Evolutionary conservation across 2,329 filamentous ascomycete genomes (phyloP).

Genomic region (Parastagonospora nodorum): DNA sequence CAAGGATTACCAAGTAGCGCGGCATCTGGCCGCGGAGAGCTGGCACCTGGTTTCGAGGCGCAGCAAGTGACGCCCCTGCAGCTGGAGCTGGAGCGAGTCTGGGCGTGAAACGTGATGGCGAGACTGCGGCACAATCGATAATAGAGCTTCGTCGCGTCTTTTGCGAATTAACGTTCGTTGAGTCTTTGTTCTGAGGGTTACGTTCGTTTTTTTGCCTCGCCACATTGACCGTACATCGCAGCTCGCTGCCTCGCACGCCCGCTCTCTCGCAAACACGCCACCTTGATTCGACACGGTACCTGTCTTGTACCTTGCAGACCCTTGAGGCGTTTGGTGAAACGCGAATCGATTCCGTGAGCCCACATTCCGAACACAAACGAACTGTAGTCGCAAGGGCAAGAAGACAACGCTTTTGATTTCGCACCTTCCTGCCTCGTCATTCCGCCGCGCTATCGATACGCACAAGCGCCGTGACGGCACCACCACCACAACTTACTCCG

Average conservation of each 20-base stretch:
- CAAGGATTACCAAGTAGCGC: not conserved
- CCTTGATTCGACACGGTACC: constrained; percentile 13
- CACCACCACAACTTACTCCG: not conserved
- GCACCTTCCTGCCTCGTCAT: not conserved
- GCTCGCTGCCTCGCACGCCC: no score
- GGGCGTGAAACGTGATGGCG: constrained; percentile 1
- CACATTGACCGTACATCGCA: no score
- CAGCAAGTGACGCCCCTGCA: constrained; percentile 6
- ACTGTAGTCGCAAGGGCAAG: not conserved
- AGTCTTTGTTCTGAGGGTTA: no score
- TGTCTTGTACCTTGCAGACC: constrained; percentile 1
- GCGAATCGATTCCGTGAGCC: constrained; percentile 22
- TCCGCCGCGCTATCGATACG: not conserved
- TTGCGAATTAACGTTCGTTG: no score
- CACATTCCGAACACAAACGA: constrained; percentile 4
- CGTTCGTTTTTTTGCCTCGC: no score
- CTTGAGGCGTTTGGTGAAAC: constrained; percentile 43
- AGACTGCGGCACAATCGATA: constrained; percentile 5
- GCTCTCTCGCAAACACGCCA: not conserved
- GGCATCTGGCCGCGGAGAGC: not conserved
- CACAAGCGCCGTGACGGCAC: not conserved
- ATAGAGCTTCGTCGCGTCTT: not conserved
- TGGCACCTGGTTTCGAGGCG: constrained; percentile 3
- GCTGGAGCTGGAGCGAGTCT: not conserved
- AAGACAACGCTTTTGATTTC: not conserved